Evolutionary conservation across 2,329 filamentous ascomycete species (phyloP).

Genomic region (Pseudofabraea citricarpa): DNA sequence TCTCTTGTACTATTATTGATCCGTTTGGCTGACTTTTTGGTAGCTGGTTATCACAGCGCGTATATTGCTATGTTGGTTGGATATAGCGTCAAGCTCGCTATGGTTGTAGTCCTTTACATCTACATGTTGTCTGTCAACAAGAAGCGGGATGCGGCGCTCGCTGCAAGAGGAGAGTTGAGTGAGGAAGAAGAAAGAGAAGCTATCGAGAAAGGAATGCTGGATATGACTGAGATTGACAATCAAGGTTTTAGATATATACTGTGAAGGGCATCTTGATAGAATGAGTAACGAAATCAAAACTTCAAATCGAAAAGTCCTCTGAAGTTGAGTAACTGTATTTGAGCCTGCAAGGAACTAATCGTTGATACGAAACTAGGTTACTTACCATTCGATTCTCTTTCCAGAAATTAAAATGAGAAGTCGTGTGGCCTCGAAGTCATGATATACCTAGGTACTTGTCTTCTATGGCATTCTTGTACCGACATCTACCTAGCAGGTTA

Average conservation of each 20-base stretch:
- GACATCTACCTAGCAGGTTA: too few species aligned
- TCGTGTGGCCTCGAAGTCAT: too few species aligned
- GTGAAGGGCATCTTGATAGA: too few species aligned
- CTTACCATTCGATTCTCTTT: too few species aligned
- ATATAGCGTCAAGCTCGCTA: constrained; percentile 45
- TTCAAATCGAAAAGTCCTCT: too few species aligned
- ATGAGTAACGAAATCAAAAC: too few species aligned
- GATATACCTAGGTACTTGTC: too few species aligned
- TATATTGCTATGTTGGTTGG: constrained; percentile 45
- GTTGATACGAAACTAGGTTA: too few species aligned
- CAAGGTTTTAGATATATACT: constrained; percentile 48
- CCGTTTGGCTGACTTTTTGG: neutral
- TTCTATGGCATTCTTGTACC: too few species aligned
- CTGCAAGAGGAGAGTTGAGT: constrained; percentile 13
- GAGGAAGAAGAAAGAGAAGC: constrained; percentile 43
- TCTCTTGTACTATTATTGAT: neutral
- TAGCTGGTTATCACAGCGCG: constrained; percentile 29
- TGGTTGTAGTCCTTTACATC: constrained; percentile 44
- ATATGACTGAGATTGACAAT: constrained; percentile 51
- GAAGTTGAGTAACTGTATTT: too few species aligned
- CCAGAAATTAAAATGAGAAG: too few species aligned
- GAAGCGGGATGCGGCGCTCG: constrained; percentile 43
- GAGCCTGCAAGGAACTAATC: too few species aligned
- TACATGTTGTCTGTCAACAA: constrained; percentile 53
- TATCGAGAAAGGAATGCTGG: constrained; percentile 49